Percentiles rank a stretch among this genome's conserved stretches.
phyloP scores from a whole-genome alignment of 345 rosid genomes.

The Salix exigua region DNA sequence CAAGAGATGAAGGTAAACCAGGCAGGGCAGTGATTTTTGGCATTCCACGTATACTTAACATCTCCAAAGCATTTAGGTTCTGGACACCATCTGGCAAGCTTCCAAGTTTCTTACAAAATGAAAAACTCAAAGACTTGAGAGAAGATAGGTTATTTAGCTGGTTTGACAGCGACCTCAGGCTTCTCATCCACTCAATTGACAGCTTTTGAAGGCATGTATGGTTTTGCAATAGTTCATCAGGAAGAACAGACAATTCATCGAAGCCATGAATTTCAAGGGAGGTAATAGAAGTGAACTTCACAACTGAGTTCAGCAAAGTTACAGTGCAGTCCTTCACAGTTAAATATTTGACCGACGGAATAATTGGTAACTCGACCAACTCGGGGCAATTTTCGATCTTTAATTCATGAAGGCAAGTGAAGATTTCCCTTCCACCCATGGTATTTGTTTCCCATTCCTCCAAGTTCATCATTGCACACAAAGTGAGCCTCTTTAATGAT shows the following conservation, averaged over 20 bases:
- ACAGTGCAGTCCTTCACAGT: background rate
- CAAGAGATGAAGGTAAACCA: background rate
- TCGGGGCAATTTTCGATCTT: background rate
- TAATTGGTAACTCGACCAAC: constrained; percentile 1
- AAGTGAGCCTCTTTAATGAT: background rate
- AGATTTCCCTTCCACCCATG: background rate
- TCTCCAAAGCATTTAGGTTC: background rate
- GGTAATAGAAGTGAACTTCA: background rate
- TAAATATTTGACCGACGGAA: background rate
- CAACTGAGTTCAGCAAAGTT: background rate
- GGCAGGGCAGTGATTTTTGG: background rate
- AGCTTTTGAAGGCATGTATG: background rate
- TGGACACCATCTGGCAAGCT: constrained; percentile 7
- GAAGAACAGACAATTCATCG: background rate
- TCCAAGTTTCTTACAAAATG: background rate
- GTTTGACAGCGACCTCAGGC: constrained; percentile 2
- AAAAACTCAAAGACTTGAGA: background rate
- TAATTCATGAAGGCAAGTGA: background rate
- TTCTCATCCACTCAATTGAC: background rate
- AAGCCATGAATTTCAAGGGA: background rate
- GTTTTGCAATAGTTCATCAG: background rate
- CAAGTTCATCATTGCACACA: background rate
- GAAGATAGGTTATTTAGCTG: constrained; percentile 4
- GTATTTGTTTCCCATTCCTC: background rate
- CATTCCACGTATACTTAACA: background rate